Percentiles rank a stretch among this genome's conserved stretches.
These are phyloP conservation scores for Ciborinia camelliae DNA, from an alignment of 2,329 filamentous ascomycete species.

Conservation along the genomic window DNA sequence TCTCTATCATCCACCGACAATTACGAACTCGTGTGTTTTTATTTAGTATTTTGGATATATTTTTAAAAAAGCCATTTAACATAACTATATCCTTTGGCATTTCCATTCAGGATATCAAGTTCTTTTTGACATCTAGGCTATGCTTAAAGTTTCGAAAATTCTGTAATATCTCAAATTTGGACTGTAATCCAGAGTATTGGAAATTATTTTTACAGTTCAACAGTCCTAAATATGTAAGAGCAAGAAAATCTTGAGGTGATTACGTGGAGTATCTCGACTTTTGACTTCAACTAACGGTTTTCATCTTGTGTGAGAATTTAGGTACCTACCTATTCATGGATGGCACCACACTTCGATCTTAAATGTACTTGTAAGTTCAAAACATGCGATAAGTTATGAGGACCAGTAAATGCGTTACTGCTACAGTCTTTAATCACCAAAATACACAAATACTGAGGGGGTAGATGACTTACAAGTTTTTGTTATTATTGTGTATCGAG, in stretches of 20 bases:
- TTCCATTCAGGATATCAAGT: too few relatives aligned
- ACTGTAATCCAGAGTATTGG: not conserved
- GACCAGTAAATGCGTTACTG: too few relatives aligned
- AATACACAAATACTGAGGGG: too few relatives aligned
- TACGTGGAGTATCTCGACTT: not conserved
- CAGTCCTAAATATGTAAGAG: not conserved
- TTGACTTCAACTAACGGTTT: not conserved
- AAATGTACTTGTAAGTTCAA: too few relatives aligned
- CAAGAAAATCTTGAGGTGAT: not conserved
- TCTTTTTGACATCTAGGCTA: not conserved
- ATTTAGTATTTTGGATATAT: not conserved
- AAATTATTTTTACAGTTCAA: not conserved
- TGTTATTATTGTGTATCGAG: too few relatives aligned
- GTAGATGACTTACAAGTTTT: too few relatives aligned
- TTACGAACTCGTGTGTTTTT: not conserved
- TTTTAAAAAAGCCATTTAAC: not conserved
- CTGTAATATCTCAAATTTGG: not conserved
- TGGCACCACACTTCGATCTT: not conserved
- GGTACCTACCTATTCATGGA: not conserved
- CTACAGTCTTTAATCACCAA: too few relatives aligned
- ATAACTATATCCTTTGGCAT: not conserved
- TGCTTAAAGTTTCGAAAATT: not conserved
- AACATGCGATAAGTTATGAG: too few relatives aligned
- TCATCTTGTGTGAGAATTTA: not conserved
- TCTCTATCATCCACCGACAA: not conserved